Evolutionary conservation across 2,329 filamentous ascomycete species (phyloP).

Genomic region (Cyanodermella asteris): DNA sequence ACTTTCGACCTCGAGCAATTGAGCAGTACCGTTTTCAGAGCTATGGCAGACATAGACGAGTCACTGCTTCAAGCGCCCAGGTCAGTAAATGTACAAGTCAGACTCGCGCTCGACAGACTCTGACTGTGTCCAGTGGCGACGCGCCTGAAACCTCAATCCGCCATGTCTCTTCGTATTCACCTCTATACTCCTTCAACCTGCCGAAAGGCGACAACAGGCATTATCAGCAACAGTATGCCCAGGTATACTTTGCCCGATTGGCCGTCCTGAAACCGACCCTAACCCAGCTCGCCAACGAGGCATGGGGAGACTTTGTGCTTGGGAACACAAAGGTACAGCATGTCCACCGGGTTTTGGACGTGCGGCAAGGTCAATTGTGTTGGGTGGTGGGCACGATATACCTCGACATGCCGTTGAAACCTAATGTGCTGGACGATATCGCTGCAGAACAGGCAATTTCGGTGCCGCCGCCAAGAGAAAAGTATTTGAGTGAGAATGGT

Average conservation of each 20-base stretch:
- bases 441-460: constrained; percentile 90
- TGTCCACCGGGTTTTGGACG: constrained; percentile 80
- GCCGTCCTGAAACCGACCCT: constrained; percentile 70
- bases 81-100: too few relatives aligned
- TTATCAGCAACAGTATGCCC: constrained; percentile 88
- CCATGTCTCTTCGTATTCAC: constrained; percentile 42
- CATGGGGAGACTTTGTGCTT: constrained; percentile 54
- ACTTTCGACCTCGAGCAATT: too few relatives aligned
- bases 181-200: constrained; percentile 53
- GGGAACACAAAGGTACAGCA: constrained; percentile 33
- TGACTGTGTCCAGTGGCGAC: too few relatives aligned
- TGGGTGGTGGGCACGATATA: constrained; percentile 92
- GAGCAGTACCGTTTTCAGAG: too few relatives aligned
- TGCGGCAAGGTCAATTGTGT: constrained; percentile 83
- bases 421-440: constrained; percentile 86
- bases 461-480: constrained; percentile 52
- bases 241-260: constrained; percentile 90
- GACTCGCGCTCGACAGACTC: too few relatives aligned
- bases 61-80: too few relatives aligned
- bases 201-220: constrained; percentile 40
- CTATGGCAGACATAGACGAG: too few relatives aligned
- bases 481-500: constrained; percentile 44
- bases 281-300: constrained; percentile 47
- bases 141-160: too few relatives aligned
- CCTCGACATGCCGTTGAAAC: constrained; percentile 92